A percentile compares a stretch with the other conserved stretches of the same genome.
phyloP scores from a whole-genome alignment of 2,329 filamentous ascomycete species.

The Leptographium procerum region DNA sequence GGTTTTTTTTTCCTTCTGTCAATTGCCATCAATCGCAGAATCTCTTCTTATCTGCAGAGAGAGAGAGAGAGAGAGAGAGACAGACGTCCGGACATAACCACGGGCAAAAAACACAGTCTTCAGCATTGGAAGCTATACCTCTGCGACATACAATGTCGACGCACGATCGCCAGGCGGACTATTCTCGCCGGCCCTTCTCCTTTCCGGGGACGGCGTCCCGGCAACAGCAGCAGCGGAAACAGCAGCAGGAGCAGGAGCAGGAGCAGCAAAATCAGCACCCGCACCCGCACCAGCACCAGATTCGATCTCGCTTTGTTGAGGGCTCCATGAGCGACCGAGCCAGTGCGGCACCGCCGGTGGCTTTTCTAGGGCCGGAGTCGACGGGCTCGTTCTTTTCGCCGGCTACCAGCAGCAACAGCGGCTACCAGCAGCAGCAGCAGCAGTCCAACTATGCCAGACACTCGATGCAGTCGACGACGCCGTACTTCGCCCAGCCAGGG shows the following conservation, averaged over 20 bases:
- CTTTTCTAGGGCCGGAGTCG: constrained; percentile 37
- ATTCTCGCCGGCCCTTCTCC: constrained; percentile 4
- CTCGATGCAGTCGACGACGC: constrained; percentile 6
- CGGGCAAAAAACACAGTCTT: background rate
- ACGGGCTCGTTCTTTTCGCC: background rate
- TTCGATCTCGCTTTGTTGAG: constrained; percentile 52
- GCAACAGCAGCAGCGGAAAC: background rate
- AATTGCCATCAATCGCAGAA: too few relatives aligned
- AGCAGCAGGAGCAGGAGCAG: background rate
- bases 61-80: too few relatives aligned
- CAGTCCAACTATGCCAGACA: constrained; percentile 8
- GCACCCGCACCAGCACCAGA: background rate
- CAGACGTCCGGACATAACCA: background rate
- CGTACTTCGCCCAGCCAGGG: constrained; percentile 3
- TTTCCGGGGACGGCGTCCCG: background rate
- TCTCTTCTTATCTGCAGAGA: too few relatives aligned
- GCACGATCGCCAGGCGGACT: background rate
- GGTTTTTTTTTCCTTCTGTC: too few relatives aligned
- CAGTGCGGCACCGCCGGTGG: constrained; percentile 57
- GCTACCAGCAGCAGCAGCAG: background rate
- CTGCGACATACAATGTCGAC: background rate
- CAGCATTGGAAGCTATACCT: too few relatives aligned
- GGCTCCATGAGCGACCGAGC: constrained; percentile 78
- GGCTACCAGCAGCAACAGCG: background rate
- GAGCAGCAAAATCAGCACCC: background rate